Percentiles rank a stretch among this genome's conserved stretches.
These are phyloP conservation scores for Hypoxylon sp. DNA, from an alignment of 2,329 filamentous ascomycete species.

Conservation along the genomic window DNA sequence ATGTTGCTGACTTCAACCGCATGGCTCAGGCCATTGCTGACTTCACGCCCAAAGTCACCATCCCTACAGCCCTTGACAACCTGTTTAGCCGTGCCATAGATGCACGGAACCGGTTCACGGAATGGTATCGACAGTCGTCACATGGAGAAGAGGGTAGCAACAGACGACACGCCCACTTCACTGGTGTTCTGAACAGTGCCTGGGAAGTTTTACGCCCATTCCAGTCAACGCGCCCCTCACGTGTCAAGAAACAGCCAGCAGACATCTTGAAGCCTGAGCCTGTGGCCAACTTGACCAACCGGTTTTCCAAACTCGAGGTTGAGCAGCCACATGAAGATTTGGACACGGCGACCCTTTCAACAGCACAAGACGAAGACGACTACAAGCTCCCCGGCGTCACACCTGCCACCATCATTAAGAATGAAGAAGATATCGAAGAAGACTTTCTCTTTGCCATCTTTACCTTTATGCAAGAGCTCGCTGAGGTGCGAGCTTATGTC, in stretches of 20 bases:
- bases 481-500: conserved; percentile 2
- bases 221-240: not conserved
- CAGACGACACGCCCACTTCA: conserved; percentile 9
- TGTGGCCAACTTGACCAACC: not conserved
- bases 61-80: conserved; percentile 34
- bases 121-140: conserved; percentile 3
- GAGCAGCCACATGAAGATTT: not conserved
- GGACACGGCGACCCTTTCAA: not conserved
- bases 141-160: conserved; percentile 10
- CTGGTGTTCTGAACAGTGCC: not conserved
- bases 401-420: conserved; percentile 12
- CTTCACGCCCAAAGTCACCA: conserved; percentile 4
- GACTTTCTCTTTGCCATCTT: conserved; percentile 21
- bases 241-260: not conserved
- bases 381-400: conserved; percentile 7
- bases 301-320: conserved; percentile 8
- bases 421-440: conserved; percentile 15
- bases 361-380: conserved; percentile 6
- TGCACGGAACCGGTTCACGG: conserved; percentile 3
- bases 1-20: conserved; percentile 8
- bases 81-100: conserved; percentile 15
- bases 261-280: not conserved
- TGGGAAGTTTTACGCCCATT: conserved; percentile 10
- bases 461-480: conserved; percentile 7
- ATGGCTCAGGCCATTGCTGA: conserved; percentile 16